Evolutionary conservation across 2,329 filamentous ascomycete species (phyloP).

Genomic region (Akanthomyces lecanii): DNA sequence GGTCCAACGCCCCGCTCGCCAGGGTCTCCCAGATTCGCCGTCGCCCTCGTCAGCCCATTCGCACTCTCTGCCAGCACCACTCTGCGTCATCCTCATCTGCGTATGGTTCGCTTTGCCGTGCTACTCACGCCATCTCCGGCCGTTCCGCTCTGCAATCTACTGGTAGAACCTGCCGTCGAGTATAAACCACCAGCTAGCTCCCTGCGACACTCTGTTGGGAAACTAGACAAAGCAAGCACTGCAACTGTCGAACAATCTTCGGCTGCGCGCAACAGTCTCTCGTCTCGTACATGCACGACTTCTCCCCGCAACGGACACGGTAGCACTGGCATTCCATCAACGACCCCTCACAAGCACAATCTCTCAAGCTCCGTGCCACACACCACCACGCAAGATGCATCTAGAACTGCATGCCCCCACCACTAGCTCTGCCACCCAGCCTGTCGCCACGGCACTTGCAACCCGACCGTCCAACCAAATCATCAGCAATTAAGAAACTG

Average conservation of each 20-base stretch:
- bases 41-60: slow-evolving; percentile 9
- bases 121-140: slow-evolving; percentile 5
- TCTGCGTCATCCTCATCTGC: not conserved
- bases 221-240: not conserved
- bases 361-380: not conserved
- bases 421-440: not conserved
- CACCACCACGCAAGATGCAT: slow-evolving; percentile 14
- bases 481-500: not conserved
- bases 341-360: not conserved
- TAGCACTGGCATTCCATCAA: not conserved
- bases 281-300: too few species aligned
- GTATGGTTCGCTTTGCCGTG: not conserved
- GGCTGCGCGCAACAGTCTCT: not conserved
- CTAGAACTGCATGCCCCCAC: slow-evolving; percentile 12
- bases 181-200: not conserved
- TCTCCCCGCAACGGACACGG: not conserved
- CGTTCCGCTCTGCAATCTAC: not conserved
- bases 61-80: slow-evolving; percentile 7
- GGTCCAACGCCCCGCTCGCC: slow-evolving; percentile 4
- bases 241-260: not conserved
- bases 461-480: slow-evolving; percentile 1
- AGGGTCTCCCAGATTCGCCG: not conserved
- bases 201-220: too few species aligned
- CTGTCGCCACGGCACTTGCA: slow-evolving; percentile 5
- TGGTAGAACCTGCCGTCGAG: not conserved